Percentiles rank a stretch among this genome's conserved stretches.
phyloP scores from a whole-genome alignment of 2,329 filamentous ascomycete genomes.

The Paracamarosporium sp. region DNA sequence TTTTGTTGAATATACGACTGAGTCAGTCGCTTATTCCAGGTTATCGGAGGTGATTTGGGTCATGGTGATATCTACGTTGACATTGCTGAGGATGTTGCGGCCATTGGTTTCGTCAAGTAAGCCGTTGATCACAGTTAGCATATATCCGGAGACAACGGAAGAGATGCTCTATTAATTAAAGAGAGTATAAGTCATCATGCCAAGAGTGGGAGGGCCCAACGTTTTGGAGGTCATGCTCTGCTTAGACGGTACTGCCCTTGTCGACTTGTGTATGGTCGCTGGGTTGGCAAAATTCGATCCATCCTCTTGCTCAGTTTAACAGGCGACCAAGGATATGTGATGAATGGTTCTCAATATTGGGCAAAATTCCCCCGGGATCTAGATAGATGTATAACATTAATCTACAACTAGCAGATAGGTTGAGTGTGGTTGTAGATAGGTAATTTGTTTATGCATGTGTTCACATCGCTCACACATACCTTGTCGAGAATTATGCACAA shows the following conservation, averaged over 20 bases:
- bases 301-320: neutral
- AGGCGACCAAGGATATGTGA: neutral
- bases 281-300: neutral
- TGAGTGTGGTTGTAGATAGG: no score
- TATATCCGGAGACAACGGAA: constrained; percentile 2
- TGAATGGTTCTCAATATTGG: no score
- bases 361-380: no score
- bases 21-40: neutral
- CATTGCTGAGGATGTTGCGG: neutral
- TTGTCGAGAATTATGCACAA: no score
- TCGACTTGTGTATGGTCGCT: constrained; percentile 1
- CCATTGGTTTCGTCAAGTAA: neutral
- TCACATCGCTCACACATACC: no score
- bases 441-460: no score
- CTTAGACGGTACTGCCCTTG: constrained; percentile 3
- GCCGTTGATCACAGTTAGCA: constrained; percentile 1
- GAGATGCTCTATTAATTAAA: constrained; percentile 1
- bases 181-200: neutral
- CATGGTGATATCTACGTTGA: neutral
- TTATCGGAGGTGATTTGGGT: neutral
- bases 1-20: neutral
- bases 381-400: no score
- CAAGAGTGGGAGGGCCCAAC: constrained; percentile 1
- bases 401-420: no score
- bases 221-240: constrained; percentile 8